These are phyloP conservation scores for Vaccinium darrowii DNA, from an alignment of 148 eudicot species.

Conservation along the genomic window DNA sequence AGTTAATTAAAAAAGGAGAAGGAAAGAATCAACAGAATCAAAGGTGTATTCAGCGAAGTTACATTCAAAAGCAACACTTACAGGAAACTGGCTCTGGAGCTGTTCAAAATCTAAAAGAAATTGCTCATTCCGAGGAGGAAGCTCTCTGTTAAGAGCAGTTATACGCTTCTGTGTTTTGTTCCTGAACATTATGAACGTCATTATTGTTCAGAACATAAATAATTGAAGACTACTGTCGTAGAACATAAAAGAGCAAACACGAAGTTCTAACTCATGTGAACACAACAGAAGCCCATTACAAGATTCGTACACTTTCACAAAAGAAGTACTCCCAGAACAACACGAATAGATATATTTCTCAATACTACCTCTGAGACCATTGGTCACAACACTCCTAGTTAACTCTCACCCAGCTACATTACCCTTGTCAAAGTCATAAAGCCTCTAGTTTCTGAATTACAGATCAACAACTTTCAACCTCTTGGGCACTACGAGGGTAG, in stretches of 20 bases:
- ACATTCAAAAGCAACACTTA: constrained; percentile 35
- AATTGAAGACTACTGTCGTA: background rate
- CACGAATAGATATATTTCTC: background rate
- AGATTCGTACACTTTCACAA: background rate
- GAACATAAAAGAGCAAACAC: background rate
- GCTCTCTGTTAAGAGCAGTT: constrained; percentile 75
- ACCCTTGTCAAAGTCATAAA: background rate
- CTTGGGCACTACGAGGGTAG: background rate
- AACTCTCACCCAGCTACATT: background rate
- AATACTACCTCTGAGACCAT: background rate
- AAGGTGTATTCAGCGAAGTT: background rate
- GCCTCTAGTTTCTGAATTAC: background rate
- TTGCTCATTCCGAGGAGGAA: constrained; percentile 90
- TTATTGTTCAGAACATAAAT: constrained; percentile 16
- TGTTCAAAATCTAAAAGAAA: constrained; percentile 86
- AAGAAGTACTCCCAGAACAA: background rate
- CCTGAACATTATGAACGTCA: constrained; percentile 43
- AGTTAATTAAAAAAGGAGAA: background rate
- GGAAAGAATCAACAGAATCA: constrained; percentile 4
- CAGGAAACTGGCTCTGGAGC: constrained; percentile 73
- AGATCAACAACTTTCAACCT: background rate
- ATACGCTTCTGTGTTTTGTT: constrained; percentile 93
- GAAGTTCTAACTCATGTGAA: background rate
- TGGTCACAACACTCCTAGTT: background rate
- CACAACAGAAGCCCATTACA: background rate